A percentile compares a stretch with the other conserved stretches of the same genome.
phyloP scores from a whole-genome alignment of 2,329 filamentous ascomycete genomes.

The Cercospora beticola region DNA sequence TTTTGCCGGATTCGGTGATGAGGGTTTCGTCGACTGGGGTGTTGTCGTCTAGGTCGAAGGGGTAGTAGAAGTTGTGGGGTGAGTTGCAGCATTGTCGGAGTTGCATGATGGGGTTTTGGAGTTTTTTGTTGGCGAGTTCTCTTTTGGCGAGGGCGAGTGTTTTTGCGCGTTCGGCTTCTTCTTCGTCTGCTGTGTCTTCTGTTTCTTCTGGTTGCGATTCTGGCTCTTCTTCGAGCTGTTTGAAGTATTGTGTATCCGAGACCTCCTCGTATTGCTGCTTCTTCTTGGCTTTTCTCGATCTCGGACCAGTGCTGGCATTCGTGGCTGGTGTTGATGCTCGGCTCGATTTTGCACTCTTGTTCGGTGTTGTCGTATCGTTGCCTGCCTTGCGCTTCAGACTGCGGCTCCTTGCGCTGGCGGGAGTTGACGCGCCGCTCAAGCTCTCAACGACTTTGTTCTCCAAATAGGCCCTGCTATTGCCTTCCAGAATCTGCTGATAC shows the following conservation, averaged over 20 bases:
- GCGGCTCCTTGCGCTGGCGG: constrained; percentile 46
- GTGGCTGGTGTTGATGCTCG: constrained; percentile 69
- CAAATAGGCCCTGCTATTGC: constrained; percentile 56
- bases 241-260: constrained; percentile 82
- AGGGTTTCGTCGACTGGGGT: constrained; percentile 72
- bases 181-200: constrained; percentile 47
- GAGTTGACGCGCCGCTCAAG: constrained; percentile 56
- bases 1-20: constrained; percentile 87
- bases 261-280: constrained; percentile 66
- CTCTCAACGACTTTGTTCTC: constrained; percentile 74
- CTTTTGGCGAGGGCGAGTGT: constrained; percentile 78
- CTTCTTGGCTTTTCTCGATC: constrained; percentile 54
- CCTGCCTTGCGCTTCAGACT: constrained; percentile 60
- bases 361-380: constrained; percentile 47
- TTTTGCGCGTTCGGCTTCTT: constrained; percentile 64
- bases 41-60: constrained; percentile 65
- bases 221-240: constrained; percentile 65
- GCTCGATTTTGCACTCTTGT: constrained; percentile 75
- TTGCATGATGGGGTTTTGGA: constrained; percentile 91
- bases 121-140: constrained; percentile 85
- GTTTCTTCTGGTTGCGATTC: constrained; percentile 42
- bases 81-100: constrained; percentile 88
- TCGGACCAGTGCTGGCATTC: constrained; percentile 50
- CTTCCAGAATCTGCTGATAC: constrained; percentile 71
- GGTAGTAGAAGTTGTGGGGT: constrained; percentile 95